Base-by-base conservation (phyloP, 805 yeast species). In the Yarrowia deformans region DNA sequence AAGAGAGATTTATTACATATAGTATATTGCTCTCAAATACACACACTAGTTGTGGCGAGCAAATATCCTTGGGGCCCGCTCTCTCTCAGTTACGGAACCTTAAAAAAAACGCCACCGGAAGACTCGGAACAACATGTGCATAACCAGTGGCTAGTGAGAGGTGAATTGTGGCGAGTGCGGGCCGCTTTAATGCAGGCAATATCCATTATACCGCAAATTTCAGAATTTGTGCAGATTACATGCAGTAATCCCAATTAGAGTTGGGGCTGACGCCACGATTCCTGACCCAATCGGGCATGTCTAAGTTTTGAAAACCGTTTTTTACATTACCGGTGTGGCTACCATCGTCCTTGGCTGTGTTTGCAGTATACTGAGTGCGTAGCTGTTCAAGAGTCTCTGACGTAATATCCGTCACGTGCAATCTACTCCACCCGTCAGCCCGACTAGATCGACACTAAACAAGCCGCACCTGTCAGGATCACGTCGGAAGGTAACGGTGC, bases 241-340 rank as follows among this genome's bases (percentile, higher is more conserved):
- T 37, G 42, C 60, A 18, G 12, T 18, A 5, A 8, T 8, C 2
- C 12, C n/a, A 14, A 19, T 40, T 40, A 34, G 39, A 32, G 48
- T 56, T 56, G 63, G 16, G 63, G 63, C 63, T 56, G 63, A 56
- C 63, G 63, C 63, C 63, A 56, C 63, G 12, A 42, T 10, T 16
- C 48, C 5, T n/a, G 39, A 56, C 48, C 48, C 48, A 55, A 55
- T 37, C 46, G 23, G 61, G 42, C 14, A 37, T 6, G 43, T 18
- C 35, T 55, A 39, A 16, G 46, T 19, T 39, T 39, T 9, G 1
- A 34, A 52, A 52, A n/a, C 12, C n/a, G 45, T 42, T 39, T 35
- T 39, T 39, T 39, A 39, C 40, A 39, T 39, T 39, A 39, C 40
- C 6, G 40, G 40, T 39, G 40, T 39, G 40, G 40, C 40, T 39